Conservation (phyloP, 2,329 filamentous ascomycete species). For the Fusarium musae region DNA sequence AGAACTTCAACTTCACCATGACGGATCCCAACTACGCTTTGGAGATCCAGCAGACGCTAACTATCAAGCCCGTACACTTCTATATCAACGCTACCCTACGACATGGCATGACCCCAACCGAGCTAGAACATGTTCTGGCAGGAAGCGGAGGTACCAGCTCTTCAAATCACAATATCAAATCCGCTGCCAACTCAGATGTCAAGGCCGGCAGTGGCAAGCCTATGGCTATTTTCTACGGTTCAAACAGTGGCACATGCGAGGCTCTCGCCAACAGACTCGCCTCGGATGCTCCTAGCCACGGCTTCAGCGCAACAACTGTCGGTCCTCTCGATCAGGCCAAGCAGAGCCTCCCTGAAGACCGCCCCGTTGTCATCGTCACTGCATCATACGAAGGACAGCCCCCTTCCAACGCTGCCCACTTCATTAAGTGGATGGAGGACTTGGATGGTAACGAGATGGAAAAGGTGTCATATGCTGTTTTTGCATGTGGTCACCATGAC, state of each 20-base stretch:
- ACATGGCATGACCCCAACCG: conserved; percentile 57
- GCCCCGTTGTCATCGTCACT: conserved; percentile 74
- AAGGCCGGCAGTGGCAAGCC: conserved; percentile 49
- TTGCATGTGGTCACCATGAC: conserved; percentile 71
- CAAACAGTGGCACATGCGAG: conserved; percentile 80
- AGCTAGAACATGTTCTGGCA: conserved; percentile 59
- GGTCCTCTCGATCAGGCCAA: conserved; percentile 71
- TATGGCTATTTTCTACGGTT: conserved; percentile 77
- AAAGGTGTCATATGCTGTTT: conserved; percentile 73
- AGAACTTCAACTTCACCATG: conserved; percentile 75
- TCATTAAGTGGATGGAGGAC: conserved; percentile 72
- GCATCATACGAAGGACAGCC: conserved; percentile 81
- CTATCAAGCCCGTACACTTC: conserved; percentile 72
- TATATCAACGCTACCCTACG: conserved; percentile 68
- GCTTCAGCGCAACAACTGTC: conserved; percentile 65
- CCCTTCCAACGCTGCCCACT: conserved; percentile 76
- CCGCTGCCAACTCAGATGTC: background rate
- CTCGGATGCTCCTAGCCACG: conserved; percentile 66
- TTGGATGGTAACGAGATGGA: conserved; percentile 60
- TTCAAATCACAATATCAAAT: conserved; percentile 10
- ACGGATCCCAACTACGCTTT: conserved; percentile 68
- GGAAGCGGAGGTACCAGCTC: conserved; percentile 17
- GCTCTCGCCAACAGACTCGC: conserved; percentile 72
- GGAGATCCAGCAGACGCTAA: conserved; percentile 65
- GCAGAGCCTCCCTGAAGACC: conserved; percentile 67